Evolutionary conservation across 192 early-diverging fungal species (phyloP).

Genomic region (Diversispora epigaea): DNA sequence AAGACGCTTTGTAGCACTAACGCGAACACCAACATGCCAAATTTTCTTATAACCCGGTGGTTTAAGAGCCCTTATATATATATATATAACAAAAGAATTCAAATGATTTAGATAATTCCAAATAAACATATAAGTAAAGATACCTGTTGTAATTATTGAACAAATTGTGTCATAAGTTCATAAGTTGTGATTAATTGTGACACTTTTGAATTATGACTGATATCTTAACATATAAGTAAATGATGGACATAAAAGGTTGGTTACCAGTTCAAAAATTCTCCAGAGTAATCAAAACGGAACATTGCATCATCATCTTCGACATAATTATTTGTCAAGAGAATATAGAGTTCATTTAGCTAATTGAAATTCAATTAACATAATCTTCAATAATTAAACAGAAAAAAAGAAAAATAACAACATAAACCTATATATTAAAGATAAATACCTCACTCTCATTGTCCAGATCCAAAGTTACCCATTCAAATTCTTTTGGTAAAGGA

Average conservation of each 20-base stretch:
- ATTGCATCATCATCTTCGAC: constrained; percentile 96
- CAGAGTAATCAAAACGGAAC: constrained; percentile 96
- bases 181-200: too few species aligned
- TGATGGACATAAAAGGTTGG: not conserved
- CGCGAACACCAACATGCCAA: constrained; percentile 95
- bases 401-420: not conserved
- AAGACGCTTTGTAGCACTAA: constrained; percentile 71
- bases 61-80: constrained; percentile 71
- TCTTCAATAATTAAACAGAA: not conserved
- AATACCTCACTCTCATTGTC: constrained; percentile 67
- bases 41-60: constrained; percentile 85
- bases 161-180: too few species aligned
- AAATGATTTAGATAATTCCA: not conserved
- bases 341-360: constrained; percentile 84
- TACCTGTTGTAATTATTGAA: too few species aligned
- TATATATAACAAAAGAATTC: not conserved
- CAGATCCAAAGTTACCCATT: constrained; percentile 85
- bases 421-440: constrained; percentile 1
- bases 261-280: constrained; percentile 89
- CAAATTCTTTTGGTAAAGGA: constrained; percentile 83
- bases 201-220: too few species aligned
- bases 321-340: constrained; percentile 88
- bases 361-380: constrained; percentile 3
- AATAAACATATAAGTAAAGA: not conserved
- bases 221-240: not conserved